Percentiles rank a stretch among this genome's conserved stretches.
These are phyloP conservation scores for Rhynchosporium graminicola DNA, from an alignment of 2,329 filamentous ascomycete genomes.

Conservation along the genomic window DNA sequence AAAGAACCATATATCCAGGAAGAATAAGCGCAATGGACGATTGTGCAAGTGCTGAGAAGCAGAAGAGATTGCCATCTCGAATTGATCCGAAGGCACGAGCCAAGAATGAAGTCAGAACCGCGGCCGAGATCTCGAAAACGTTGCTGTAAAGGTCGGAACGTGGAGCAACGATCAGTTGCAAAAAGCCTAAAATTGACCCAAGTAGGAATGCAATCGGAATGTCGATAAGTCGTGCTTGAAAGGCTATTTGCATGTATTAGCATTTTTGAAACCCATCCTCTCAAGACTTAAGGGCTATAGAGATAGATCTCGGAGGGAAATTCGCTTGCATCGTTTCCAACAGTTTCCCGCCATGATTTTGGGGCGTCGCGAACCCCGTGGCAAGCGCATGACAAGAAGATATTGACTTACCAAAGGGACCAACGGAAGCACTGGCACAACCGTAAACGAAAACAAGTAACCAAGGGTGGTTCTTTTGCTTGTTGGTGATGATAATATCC, in stretches of 20 bases:
- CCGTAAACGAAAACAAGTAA: constrained; percentile 66
- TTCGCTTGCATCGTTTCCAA: too few relatives aligned
- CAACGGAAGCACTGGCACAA: constrained; percentile 69
- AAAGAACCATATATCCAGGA: constrained; percentile 64
- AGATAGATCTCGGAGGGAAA: too few relatives aligned
- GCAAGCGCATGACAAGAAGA: not conserved
- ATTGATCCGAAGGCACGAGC: constrained; percentile 66
- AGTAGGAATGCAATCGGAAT: constrained; percentile 71
- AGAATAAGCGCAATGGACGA: constrained; percentile 66
- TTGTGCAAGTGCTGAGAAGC: constrained; percentile 66
- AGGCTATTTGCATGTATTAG: constrained; percentile 49
- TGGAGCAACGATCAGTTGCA: constrained; percentile 71
- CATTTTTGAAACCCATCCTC: not conserved
- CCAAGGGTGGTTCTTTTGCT: constrained; percentile 53
- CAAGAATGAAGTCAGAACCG: constrained; percentile 62
- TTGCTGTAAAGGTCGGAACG: constrained; percentile 68
- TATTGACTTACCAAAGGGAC: constrained; percentile 56
- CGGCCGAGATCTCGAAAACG: constrained; percentile 64
- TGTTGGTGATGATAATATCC: constrained; percentile 53
- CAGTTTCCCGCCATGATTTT: not conserved
- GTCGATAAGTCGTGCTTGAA: constrained; percentile 69
- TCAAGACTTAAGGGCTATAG: too few relatives aligned
- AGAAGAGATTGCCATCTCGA: constrained; percentile 51
- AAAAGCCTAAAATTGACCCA: constrained; percentile 67
- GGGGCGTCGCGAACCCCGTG: not conserved